phyloP scores from a whole-genome alignment of 352 stramenopile species.

The Pythium utonaiense region DNA sequence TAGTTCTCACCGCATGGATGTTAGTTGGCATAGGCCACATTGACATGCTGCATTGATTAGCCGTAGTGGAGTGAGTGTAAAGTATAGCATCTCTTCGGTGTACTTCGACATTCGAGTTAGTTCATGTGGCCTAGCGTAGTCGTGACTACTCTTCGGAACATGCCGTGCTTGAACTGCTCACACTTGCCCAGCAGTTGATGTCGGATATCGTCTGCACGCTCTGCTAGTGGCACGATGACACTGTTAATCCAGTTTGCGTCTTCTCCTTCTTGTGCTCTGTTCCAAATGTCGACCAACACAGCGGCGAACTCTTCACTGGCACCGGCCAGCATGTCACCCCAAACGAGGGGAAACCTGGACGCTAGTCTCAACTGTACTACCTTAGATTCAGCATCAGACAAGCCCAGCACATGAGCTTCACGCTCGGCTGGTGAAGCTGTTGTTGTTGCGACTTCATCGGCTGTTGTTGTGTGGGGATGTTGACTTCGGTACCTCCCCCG shows the following conservation, averaged over 20 bases:
- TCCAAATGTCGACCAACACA: constrained; percentile 15
- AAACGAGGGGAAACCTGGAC: background rate
- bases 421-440: background rate
- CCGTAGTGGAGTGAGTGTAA: too few species aligned
- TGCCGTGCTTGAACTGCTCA: constrained; percentile 20
- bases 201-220: constrained; percentile 15
- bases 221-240: constrained; percentile 11
- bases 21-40: too few species aligned
- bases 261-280: background rate
- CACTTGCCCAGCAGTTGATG: constrained; percentile 16
- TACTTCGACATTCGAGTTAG: background rate
- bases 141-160: constrained; percentile 15
- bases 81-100: too few species aligned
- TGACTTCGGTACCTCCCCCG: background rate
- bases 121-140: background rate
- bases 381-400: constrained; percentile 4
- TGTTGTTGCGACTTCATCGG: background rate
- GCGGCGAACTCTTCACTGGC: constrained; percentile 18
- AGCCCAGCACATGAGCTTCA: constrained; percentile 10
- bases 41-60: too few species aligned
- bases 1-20: too few species aligned
- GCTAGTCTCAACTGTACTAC: constrained; percentile 8
- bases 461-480: background rate
- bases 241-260: constrained; percentile 1
- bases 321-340: constrained; percentile 2